Conservation (phyloP, 2,329 filamentous ascomycete species). For the Fusarium sp. region DNA sequence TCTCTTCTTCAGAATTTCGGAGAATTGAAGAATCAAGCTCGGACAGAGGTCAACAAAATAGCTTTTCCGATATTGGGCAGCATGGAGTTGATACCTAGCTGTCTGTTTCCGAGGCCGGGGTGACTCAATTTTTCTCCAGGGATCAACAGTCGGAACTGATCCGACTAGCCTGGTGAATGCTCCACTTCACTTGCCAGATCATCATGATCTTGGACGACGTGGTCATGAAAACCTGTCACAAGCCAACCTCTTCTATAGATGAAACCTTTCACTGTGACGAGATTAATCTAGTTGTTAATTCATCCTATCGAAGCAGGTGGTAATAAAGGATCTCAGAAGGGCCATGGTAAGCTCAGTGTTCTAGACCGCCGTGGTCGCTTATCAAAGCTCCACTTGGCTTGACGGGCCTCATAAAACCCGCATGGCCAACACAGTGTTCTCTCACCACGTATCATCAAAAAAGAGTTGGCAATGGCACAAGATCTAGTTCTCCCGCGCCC, state of each 20-base stretch:
- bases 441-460: not conserved
- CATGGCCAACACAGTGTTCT: not conserved
- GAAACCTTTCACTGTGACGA: fast-evolving
- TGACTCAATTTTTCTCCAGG: not conserved
- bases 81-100: not conserved
- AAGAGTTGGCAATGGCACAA: not conserved
- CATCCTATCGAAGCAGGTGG: fast-evolving
- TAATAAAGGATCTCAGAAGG: not conserved
- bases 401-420: not conserved
- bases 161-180: not conserved
- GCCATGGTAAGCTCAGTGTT: not conserved
- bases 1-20: too few species aligned
- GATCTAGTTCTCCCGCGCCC: slow-evolving; percentile 13
- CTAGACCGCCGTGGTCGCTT: not conserved
- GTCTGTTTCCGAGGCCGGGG: not conserved
- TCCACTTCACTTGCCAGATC: not conserved
- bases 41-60: too few species aligned
- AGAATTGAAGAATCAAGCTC: too few species aligned
- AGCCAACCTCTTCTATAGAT: not conserved
- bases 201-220: not conserved
- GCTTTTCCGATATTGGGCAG: not conserved
- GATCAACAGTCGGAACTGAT: not conserved
- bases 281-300: not conserved
- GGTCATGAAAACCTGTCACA: not conserved
- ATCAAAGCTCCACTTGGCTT: not conserved